Conservation (phyloP, 805 yeast genomes). For the Wickerhamomyces bisporus region DNA sequence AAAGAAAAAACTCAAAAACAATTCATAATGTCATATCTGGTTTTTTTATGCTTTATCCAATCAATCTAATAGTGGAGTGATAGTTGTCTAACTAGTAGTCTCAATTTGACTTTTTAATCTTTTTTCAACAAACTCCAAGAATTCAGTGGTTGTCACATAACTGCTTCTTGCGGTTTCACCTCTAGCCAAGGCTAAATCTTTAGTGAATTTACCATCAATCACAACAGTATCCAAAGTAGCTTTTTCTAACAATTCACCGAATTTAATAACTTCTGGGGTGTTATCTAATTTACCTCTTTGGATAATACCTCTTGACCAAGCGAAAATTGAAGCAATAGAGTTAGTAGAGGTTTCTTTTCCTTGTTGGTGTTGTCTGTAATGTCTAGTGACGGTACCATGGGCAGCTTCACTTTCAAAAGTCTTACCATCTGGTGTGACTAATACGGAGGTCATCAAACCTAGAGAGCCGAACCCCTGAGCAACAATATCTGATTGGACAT, state of each 20-base stretch:
- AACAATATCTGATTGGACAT: conserved; percentile 79
- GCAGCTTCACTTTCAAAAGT: conserved; percentile 87
- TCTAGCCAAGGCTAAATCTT: conserved; percentile 71
- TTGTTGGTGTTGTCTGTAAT: conserved; percentile 73
- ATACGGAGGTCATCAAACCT: conserved; percentile 79
- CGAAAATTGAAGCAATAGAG: conserved; percentile 80
- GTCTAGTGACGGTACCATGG: conserved; percentile 86
- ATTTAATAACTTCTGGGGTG: conserved; percentile 65
- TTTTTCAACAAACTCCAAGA: conserved; percentile 69
- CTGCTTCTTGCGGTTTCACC: conserved; percentile 56
- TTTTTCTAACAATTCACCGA: conserved; percentile 59
- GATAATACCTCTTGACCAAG: conserved; percentile 81
- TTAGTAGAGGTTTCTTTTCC: conserved; percentile 82
- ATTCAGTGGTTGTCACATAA: conserved; percentile 71
- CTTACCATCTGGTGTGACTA: conserved; percentile 81
- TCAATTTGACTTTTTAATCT: conserved; percentile 34
- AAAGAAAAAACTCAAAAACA: conserved; percentile 1
- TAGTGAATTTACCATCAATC: conserved; percentile 73
- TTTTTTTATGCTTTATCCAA: background rate
- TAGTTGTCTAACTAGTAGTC: background rate
- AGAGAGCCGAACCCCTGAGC: conserved; percentile 86
- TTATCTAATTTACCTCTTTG: conserved; percentile 75
- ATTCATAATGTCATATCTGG: conserved; percentile 1
- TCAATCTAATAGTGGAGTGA: conserved; percentile 1
- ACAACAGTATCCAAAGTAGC: conserved; percentile 72